Percentiles rank a stretch among this genome's conserved stretches.
Conservation (phyloP, 306 rosid genomes). For the Quercus engelmannii region DNA sequence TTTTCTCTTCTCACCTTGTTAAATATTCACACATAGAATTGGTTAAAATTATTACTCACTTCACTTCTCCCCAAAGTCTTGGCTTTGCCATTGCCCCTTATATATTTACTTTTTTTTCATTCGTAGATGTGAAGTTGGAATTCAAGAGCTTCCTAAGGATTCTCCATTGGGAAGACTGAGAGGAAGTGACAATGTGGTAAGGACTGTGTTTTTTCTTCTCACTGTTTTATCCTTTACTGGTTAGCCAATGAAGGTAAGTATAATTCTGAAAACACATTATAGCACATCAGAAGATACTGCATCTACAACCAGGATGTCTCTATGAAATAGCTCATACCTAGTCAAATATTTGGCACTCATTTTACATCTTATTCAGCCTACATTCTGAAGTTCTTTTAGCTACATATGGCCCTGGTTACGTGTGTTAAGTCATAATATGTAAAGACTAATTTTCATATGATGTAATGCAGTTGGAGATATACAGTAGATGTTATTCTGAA, state of each 20-base stretch:
- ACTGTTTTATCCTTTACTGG: neutral
- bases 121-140: conserved; percentile 78
- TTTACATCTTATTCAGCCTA: neutral
- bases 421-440: neutral
- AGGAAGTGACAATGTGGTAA: conserved; percentile 97
- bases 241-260: neutral
- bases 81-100: neutral
- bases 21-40: too few species aligned
- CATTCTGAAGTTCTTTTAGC: neutral
- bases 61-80: too few species aligned
- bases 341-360: neutral
- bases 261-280: neutral
- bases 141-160: conserved; percentile 75
- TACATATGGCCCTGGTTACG: neutral
- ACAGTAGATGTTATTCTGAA: conserved; percentile 67
- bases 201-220: conserved; percentile 16
- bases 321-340: neutral
- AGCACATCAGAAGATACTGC: neutral
- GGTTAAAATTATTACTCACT: too few species aligned
- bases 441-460: conserved; percentile 4
- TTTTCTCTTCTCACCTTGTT: too few species aligned
- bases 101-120: neutral
- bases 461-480: conserved; percentile 72
- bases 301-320: neutral
- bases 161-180: conserved; percentile 84